Evolutionary conservation across 225 moss, liverwort and hornwort genomes (phyloP).

Genomic region (Pleurozium schreberi): DNA sequence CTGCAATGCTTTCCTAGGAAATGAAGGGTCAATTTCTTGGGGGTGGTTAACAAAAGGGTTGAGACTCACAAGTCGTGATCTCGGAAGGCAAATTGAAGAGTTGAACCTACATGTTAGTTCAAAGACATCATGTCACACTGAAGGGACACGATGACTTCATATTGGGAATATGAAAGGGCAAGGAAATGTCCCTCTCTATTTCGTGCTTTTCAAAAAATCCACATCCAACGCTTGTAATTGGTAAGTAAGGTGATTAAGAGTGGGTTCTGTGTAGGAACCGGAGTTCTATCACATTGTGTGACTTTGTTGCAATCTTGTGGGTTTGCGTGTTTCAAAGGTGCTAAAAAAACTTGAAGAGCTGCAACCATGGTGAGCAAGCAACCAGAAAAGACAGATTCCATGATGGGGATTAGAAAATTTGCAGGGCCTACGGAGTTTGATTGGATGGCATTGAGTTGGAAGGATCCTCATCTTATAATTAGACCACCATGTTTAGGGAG

Average conservation of each 20-base stretch:
- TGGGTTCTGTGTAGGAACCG: background rate
- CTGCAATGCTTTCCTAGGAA: no score
- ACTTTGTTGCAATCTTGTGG: background rate
- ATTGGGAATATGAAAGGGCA: conserved; percentile 8
- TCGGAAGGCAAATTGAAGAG: background rate
- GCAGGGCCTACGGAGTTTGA: conserved; percentile 4
- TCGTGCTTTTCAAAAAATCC: background rate
- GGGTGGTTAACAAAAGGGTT: no score
- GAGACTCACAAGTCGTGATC: background rate
- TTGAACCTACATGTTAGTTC: background rate
- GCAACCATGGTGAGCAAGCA: background rate
- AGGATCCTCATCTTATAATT: background rate
- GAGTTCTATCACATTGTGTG: background rate
- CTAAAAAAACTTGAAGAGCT: background rate
- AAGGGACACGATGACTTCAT: conserved; percentile 1
- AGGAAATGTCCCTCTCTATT: background rate
- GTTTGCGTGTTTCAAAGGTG: background rate
- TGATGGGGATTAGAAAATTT: background rate
- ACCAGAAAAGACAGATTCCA: background rate
- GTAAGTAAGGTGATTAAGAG: background rate
- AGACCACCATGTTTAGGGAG: background rate
- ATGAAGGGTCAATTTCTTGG: no score
- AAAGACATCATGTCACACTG: background rate
- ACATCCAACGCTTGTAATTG: background rate
- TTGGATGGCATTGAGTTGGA: background rate